Conservation (phyloP, 78 protist species). For the Trichosphaerium sp. region DNA sequence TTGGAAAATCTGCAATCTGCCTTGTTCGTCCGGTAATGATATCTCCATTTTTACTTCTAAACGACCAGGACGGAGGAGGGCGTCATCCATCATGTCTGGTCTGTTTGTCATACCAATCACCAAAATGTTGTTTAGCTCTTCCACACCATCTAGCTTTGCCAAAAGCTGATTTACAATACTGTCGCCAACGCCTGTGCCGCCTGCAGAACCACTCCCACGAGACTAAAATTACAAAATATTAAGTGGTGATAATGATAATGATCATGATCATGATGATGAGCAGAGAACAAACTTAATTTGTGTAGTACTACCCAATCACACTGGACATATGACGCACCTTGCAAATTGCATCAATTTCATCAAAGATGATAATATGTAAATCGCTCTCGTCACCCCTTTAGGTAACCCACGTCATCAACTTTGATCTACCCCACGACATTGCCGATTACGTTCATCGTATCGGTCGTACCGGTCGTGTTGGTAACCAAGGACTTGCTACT, state of each 20-base stretch:
- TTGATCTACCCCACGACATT: conserved; percentile 85
- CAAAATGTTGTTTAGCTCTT: conserved; percentile 85
- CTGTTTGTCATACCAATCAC: conserved; percentile 91
- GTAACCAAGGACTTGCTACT: conserved; percentile 31
- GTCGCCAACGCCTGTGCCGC: conserved; percentile 68
- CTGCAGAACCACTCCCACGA: too few species aligned
- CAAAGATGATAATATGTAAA: conserved; percentile 87
- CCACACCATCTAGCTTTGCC: conserved; percentile 86
- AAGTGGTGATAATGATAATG: too few species aligned
- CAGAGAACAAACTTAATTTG: too few species aligned
- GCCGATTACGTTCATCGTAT: conserved; percentile 92
- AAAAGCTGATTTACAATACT: conserved; percentile 90
- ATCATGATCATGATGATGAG: background rate
- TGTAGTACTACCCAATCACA: too few species aligned
- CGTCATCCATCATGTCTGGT: conserved; percentile 85
- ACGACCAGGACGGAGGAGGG: conserved; percentile 87
- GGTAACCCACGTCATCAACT: conserved; percentile 95
- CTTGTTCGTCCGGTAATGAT: conserved; percentile 81
- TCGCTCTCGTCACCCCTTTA: conserved; percentile 71
- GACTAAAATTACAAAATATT: too few species aligned
- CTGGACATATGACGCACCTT: conserved; percentile 78
- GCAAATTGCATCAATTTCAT: conserved; percentile 89
- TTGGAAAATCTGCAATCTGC: conserved; percentile 84
- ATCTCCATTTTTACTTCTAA: conserved; percentile 83
- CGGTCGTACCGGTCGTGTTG: conserved; percentile 46